Base-by-base conservation (phyloP, 2,329 filamentous ascomycete genomes). In the Hypocrella siamensis region DNA sequence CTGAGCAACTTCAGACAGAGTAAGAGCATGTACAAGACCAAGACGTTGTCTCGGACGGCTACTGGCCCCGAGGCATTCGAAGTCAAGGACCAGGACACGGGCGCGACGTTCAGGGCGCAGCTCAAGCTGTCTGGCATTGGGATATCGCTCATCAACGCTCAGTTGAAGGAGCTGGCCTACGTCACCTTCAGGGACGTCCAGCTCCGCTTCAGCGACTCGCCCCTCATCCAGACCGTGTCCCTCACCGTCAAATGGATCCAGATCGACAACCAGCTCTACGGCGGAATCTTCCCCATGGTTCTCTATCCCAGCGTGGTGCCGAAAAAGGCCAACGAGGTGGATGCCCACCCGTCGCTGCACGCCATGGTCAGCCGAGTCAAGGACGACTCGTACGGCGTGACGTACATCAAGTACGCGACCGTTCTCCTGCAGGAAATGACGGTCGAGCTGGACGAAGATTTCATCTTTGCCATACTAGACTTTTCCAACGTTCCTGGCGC, bases 401-500 rank as follows among this genome's bases (percentile, higher is more conserved):
- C 94, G 8, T 98, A 98, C 56, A 86, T 98, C 67, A 98, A 98
- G 54, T 98, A 98, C 53, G 88, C 90, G 16, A 93, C 88, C 0
- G 57, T 98, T 28, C 62, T 98, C 19, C 62, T 98, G 28, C 90
- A 98, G 54, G 86, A 98, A 54, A 94, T 98, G 86, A 98, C 90
- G 0, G 67, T 98, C 3, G 90, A 98, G 45, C 75, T 98, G 30
- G 90, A 98, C 41, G 90, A 98, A 47, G 90, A 98, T 51, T 98
- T 98, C 57, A 86, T 98, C 35, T 93, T 93, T 52, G 86, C 90
- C 0, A 70, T 98, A 38, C 63, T 98, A 2, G 92, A 98, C 52
- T 98, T 94, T 49, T 79, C 82, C 21, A 93, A 93, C 55, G 78
- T 93, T 1, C 85, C 84, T 3, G 88, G 88, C 17, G 84, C 85